Conservation (phyloP, 192 early-diverging fungal genomes). For the Backusella tarrabulga region DNA sequence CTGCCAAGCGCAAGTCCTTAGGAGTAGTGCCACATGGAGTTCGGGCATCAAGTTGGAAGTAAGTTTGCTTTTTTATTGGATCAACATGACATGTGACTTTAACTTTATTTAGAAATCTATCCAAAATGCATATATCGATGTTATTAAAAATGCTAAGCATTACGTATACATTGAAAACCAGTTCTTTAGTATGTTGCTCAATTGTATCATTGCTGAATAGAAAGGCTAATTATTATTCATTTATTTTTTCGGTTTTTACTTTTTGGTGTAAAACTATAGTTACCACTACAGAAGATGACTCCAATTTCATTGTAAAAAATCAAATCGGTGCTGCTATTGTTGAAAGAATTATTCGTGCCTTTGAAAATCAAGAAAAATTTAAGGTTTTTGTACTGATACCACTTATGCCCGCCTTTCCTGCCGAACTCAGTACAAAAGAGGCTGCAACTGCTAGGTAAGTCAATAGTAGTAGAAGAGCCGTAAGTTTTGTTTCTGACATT, state of each 20-base stretch:
- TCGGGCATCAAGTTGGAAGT: constrained; percentile 62
- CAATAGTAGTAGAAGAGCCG: neutral
- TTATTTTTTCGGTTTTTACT: neutral
- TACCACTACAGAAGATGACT: constrained; percentile 44
- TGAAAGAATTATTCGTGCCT: constrained; percentile 71
- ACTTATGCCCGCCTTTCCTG: constrained; percentile 84
- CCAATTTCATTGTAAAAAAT: constrained; percentile 67
- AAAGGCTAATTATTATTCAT: neutral
- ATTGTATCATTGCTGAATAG: neutral
- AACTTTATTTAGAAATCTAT: constrained; percentile 54
- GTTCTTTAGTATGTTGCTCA: constrained; percentile 67
- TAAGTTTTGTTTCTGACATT: neutral
- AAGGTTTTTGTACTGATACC: constrained; percentile 82
- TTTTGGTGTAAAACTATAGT: constrained; percentile 31
- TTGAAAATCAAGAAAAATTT: constrained; percentile 64
- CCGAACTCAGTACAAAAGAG: constrained; percentile 71
- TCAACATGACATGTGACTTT: neutral
- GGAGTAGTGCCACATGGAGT: constrained; percentile 68
- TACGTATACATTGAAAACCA: constrained; percentile 92
- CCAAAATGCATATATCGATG: constrained; percentile 71
- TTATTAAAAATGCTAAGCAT: constrained; percentile 72
- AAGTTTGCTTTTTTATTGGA: constrained; percentile 1
- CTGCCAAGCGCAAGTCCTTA: constrained; percentile 60
- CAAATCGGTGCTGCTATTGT: constrained; percentile 77
- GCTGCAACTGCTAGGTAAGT: constrained; percentile 62